Evolutionary conservation across 352 stramenopile genomes (phyloP), one percentile per base, ranked within the genome.

Genomic region (Phytophthora lateralis): DNA sequence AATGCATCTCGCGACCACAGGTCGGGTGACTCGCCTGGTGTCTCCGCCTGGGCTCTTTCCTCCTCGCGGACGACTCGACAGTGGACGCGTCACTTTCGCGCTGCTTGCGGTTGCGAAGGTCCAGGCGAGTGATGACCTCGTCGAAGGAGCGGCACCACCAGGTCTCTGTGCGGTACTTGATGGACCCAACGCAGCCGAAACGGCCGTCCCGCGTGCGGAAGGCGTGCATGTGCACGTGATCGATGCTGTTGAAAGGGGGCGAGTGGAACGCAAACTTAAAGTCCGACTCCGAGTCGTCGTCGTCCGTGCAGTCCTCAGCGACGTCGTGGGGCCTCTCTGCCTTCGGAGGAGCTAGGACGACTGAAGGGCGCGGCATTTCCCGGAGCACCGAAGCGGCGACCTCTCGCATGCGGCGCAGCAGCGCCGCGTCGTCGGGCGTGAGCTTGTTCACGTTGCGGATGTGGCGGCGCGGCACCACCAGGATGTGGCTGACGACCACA

Each of bases 161-260:
- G 26, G 87, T 94, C 50, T 88, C 80, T 1, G 85, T 95, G 46
- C 78, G 78, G 68, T 93, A 95, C 73, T 95, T 95, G 60, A 95
- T 90, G 11, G 78, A 74, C 11, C 82, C 81, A 7, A 93, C 68
- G 48, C 73, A 86, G 24, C 83, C 78, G 37, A 90, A 84, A 34
- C 82, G 75, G 21, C 76, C 69, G 39, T 84, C 62, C 14, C 81
- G 75, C 41, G 69, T 80, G 14, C 77, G 79, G 54, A 96, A 94
- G 15, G 84, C 85, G 68, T 96, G 87, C 85, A 96, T 94, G 77
- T 96, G 87, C 37, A 96, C 83, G 66, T 96, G 87, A 66, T 96
- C 87, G 63, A 96, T 96, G 63, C 82, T 93, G 75, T 96, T 96
- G 66, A 96, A 96, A 15, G 87, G 87, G 9, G 87, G 87, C 18